Percentiles rank a stretch among this genome's conserved stretches.
phyloP scores from a whole-genome alignment of 768 basidiomycete species.

The Sarcomyxa edulis region DNA sequence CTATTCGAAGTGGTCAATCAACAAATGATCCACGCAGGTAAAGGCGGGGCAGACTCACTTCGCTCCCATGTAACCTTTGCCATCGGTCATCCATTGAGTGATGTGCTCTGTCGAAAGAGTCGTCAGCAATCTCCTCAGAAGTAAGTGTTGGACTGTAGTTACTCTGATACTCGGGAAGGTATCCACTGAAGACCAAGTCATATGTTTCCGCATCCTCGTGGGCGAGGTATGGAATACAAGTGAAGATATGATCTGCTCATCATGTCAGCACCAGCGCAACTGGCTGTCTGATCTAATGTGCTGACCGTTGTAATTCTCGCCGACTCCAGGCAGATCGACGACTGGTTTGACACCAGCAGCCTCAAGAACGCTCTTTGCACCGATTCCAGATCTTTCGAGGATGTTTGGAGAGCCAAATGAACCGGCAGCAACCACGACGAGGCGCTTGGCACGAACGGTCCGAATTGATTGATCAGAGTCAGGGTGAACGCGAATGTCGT shows the following conservation, averaged over 20 bases:
- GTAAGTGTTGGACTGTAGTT: no score
- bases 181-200: slow-evolving; percentile 8
- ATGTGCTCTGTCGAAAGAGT: neutral
- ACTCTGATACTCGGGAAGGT: slow-evolving; percentile 7
- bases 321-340: slow-evolving; percentile 32
- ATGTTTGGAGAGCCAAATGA: slow-evolving; percentile 31
- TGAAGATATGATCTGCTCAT: slow-evolving; percentile 8
- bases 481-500: slow-evolving; percentile 11
- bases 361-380: slow-evolving; percentile 22
- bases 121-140: no score
- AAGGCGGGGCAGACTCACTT: slow-evolving; percentile 20
- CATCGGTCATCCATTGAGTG: slow-evolving; percentile 23
- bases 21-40: neutral
- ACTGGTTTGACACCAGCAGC: slow-evolving; percentile 20
- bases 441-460: slow-evolving; percentile 19
- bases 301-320: slow-evolving; percentile 9
- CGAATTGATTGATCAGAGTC: slow-evolving; percentile 3
- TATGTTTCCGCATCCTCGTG: slow-evolving; percentile 1
- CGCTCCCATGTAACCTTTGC: slow-evolving; percentile 27
- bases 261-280: neutral
- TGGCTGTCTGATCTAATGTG: neutral
- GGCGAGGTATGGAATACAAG: slow-evolving; percentile 6
- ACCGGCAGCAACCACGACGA: slow-evolving; percentile 35
- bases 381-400: slow-evolving; percentile 49
- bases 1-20: slow-evolving; percentile 12